Evolutionary conservation across 169 alveolate genomes (phyloP).

Genomic region (Plasmodium adleri): DNA sequence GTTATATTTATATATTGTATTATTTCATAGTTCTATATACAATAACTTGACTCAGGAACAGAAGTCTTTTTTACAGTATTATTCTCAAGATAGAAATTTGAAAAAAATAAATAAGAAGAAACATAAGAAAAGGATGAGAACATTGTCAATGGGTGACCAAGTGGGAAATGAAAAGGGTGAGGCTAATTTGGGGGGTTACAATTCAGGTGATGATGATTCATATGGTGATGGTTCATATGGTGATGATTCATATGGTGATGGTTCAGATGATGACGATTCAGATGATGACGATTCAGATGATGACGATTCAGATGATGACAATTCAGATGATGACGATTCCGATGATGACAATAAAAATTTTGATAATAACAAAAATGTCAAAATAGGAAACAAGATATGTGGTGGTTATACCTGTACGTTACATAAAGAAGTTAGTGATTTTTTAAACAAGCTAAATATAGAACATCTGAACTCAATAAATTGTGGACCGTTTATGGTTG

Average conservation of each 20-base stretch:
- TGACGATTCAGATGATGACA: background rate
- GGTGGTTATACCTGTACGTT: conserved; percentile 67
- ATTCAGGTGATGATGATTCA: conserved; percentile 1
- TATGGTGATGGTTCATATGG: background rate
- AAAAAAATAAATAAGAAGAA: conserved; percentile 23
- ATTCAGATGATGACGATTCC: background rate
- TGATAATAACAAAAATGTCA: background rate
- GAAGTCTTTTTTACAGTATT: conserved; percentile 24
- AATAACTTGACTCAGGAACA: conserved; percentile 43
- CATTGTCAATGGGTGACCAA: background rate
- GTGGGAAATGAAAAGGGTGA: background rate
- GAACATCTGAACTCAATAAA: conserved; percentile 54
- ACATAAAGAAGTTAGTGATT: conserved; percentile 65
- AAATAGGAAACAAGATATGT: conserved; percentile 59
- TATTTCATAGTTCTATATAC: conserved; percentile 29
- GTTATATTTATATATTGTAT: conserved; percentile 76
- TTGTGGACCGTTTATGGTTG: conserved; percentile 74
- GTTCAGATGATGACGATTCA: background rate
- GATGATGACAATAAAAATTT: background rate
- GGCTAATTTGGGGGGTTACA: background rate
- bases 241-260: background rate
- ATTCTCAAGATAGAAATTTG: conserved; percentile 48
- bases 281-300: background rate
- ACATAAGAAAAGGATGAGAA: background rate
- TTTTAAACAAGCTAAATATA: conserved; percentile 29